These are phyloP conservation scores for Pestalotiopsis sp. DNA, from an alignment of 2,329 filamentous ascomycete species.

Conservation along the genomic window DNA sequence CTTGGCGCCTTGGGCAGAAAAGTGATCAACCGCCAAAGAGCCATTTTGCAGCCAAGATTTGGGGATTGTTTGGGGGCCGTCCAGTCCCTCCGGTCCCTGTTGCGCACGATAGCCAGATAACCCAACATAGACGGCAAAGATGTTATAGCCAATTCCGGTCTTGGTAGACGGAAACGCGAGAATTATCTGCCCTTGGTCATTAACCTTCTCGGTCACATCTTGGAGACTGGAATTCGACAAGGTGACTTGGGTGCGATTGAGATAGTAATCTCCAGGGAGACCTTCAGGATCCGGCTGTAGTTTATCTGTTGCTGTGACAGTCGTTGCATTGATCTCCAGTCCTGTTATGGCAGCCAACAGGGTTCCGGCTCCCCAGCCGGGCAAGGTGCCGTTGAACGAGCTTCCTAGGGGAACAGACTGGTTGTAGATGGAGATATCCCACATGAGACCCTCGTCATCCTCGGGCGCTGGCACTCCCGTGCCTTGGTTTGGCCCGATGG, in stretches of 20 bases:
- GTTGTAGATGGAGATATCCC: not conserved
- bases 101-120: not conserved
- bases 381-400: not conserved
- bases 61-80: not conserved
- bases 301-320: not conserved
- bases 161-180: not conserved
- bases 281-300: not conserved
- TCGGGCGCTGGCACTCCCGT: not conserved
- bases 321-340: not conserved
- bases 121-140: not conserved
- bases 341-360: not conserved
- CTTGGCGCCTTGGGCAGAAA: not conserved
- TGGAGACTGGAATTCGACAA: not conserved
- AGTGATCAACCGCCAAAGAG: not conserved
- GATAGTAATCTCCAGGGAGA: not conserved
- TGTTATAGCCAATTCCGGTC: not conserved
- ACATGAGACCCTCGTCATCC: not conserved
- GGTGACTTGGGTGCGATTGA: not conserved
- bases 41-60: not conserved
- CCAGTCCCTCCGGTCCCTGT: not conserved
- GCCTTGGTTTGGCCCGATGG: not conserved
- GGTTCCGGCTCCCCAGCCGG: not conserved
- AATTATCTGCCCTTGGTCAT: not conserved
- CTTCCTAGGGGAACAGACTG: not conserved
- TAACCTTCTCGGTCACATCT: not conserved